Conservation (phyloP, 2,329 filamentous ascomycete genomes). For the Cercospora berteroae region DNA sequence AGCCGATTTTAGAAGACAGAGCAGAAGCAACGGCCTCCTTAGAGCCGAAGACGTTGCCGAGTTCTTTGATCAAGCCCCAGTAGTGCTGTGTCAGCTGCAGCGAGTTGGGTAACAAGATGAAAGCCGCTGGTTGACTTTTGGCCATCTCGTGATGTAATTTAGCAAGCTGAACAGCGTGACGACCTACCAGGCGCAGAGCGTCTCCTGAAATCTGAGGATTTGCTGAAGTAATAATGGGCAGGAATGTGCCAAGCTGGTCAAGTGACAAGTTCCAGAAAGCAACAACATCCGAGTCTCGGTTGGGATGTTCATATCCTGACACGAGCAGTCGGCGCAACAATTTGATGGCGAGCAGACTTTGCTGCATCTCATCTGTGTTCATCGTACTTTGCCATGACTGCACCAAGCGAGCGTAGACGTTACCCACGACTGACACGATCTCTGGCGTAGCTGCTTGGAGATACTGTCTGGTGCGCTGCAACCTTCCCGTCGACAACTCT, state of each 20-base stretch:
- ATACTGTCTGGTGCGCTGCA: slow-evolving; percentile 71
- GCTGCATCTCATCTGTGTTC: slow-evolving; percentile 60
- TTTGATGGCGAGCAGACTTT: slow-evolving; percentile 76
- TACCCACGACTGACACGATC: slow-evolving; percentile 70
- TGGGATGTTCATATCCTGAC: slow-evolving; percentile 78
- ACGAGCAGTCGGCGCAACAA: slow-evolving; percentile 75
- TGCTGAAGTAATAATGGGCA: slow-evolving; percentile 48
- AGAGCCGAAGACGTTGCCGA: slow-evolving; percentile 70
- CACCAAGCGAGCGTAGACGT: slow-evolving; percentile 71
- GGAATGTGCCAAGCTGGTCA: slow-evolving; percentile 72
- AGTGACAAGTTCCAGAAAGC: slow-evolving; percentile 79
- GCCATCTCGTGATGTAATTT: slow-evolving; percentile 91
- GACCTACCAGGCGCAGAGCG: slow-evolving; percentile 60
- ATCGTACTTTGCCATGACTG: slow-evolving; percentile 57
- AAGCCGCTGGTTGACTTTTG: slow-evolving; percentile 73
- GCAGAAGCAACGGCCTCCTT: slow-evolving; percentile 39
- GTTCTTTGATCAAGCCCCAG: slow-evolving; percentile 75
- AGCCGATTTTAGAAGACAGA: slow-evolving; percentile 44
- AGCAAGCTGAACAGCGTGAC: slow-evolving; percentile 83
- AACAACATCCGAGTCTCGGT: slow-evolving; percentile 71
- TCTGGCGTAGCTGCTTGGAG: slow-evolving; percentile 79
- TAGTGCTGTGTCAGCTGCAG: slow-evolving; percentile 76
- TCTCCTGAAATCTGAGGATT: slow-evolving; percentile 13
- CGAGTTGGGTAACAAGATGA: slow-evolving; percentile 76
- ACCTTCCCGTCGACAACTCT: slow-evolving; percentile 76